A percentile compares a stretch with the other conserved stretches of the same genome.
Conservation (phyloP, 306 rosid genomes). For the Cucurbita maxima region DNA sequence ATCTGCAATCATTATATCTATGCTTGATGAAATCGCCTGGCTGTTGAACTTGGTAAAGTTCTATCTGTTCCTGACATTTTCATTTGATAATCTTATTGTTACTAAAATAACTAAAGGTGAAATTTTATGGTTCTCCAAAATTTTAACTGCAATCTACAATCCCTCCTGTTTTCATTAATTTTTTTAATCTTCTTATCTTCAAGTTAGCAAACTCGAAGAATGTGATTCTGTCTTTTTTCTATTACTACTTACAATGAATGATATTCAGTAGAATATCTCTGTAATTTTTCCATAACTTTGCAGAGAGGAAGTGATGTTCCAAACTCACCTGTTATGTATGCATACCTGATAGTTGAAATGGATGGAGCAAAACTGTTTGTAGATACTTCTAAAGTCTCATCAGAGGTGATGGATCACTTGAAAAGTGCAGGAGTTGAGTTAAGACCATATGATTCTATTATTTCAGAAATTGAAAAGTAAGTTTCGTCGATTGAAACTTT, state of each 20-base stretch:
- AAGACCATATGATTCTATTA: constrained; percentile 63
- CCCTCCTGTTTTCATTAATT: background rate
- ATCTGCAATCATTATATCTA: constrained; percentile 68
- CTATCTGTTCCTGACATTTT: background rate
- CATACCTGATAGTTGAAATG: constrained; percentile 78
- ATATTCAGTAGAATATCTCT: background rate
- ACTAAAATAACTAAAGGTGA: background rate
- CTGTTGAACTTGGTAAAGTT: constrained; percentile 73
- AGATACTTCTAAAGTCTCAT: constrained; percentile 51
- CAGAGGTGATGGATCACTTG: constrained; percentile 76
- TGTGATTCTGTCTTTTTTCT: constrained; percentile 4
- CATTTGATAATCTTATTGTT: background rate
- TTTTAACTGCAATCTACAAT: constrained; percentile 2
- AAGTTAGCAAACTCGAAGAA: constrained; percentile 3
- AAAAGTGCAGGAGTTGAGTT: constrained; percentile 55
- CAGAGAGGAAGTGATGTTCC: constrained; percentile 97
- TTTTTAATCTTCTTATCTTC: background rate
- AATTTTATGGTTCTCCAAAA: background rate
- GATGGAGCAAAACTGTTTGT: constrained; percentile 66
- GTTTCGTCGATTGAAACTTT: background rate
- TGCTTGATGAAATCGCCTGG: constrained; percentile 98
- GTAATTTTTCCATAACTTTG: constrained; percentile 7
- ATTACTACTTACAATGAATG: background rate
- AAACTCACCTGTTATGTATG: constrained; percentile 88
- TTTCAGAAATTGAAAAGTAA: constrained; percentile 70